Base-by-base conservation (phyloP, 1,284 basidiomycete species). In the Tylopilus sp. region DNA sequence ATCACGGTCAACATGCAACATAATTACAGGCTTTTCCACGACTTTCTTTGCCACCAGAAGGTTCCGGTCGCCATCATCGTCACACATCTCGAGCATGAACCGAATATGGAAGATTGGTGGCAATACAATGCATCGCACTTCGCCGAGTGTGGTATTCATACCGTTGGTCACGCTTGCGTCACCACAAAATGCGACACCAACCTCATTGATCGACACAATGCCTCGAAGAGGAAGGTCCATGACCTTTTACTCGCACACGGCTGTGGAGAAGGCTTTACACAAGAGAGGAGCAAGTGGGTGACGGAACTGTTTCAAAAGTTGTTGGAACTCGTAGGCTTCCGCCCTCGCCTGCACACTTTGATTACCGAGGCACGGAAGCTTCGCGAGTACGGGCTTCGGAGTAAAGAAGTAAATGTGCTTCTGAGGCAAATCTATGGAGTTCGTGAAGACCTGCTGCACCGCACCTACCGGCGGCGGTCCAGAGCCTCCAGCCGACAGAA, bases 11-110 rank as follows among this genome's bases (percentile, higher is more conserved):
- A 71, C 22, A 69, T 71, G 68, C 72, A 78, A 38, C 67, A 72
- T 38, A 80, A 82, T 60, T 83, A 80, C 74, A 59, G 60, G 36
- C 71, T 82, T 53, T 79, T 79, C 62, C 52, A 75, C 53, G 77
- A 76, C 26, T 76, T 77, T 53, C 73, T 76, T 52, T 79, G 74
- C 33, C 60, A 77, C 19, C 70, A 70, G 59, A 79, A 76, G 29
- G 77, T 76, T 13, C 74, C 75, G n/a, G 52, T 74, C 41, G 74
- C 70, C 2, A 58, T 78, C 29, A 66, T 79, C 56, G 26, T 76
- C 60, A 76, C 74, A 13, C 71, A 78, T 41, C 70, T 77, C 61
- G 74, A 76, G 52, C 63, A 77, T 16, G 75, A 75, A 64, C 74
- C 73, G 39, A 63, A 61, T 33, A 75, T 75, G 74, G 77, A 76